Conservation (phyloP, 2,329 filamentous ascomycete genomes). For the Capronia americana region DNA sequence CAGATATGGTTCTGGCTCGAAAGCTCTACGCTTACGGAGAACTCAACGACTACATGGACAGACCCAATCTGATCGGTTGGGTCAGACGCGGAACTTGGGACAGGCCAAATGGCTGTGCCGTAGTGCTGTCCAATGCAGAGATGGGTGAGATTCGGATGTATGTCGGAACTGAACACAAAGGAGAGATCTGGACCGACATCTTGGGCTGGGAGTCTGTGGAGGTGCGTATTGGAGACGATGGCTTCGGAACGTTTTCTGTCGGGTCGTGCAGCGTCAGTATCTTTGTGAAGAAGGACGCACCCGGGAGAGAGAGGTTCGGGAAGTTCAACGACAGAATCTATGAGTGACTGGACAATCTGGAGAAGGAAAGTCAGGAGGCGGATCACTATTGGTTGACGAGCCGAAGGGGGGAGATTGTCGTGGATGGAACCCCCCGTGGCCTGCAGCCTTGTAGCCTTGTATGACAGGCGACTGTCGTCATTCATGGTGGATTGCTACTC, state of each 20-base stretch:
- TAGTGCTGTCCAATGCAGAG: constrained; percentile 59
- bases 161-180: constrained; percentile 61
- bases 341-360: not conserved
- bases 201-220: constrained; percentile 59
- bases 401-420: not conserved
- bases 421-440: not conserved
- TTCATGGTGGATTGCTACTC: constrained; percentile 6
- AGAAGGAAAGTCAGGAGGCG: not conserved
- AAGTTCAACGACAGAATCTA: constrained; percentile 43
- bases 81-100: constrained; percentile 58
- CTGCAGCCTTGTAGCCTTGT: constrained; percentile 18
- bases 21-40: constrained; percentile 67
- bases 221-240: constrained; percentile 62
- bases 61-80: constrained; percentile 64
- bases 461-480: constrained; percentile 12
- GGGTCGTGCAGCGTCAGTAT: constrained; percentile 58
- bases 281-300: constrained; percentile 61
- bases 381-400: not conserved
- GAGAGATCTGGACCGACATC: constrained; percentile 66
- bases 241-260: constrained; percentile 61
- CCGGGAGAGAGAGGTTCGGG: constrained; percentile 53
- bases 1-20: constrained; percentile 63
- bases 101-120: constrained; percentile 55
- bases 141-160: constrained; percentile 60
- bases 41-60: constrained; percentile 66